Evolutionary conservation across 805 yeast species (phyloP).

Genomic region (Pichia paraexigua): DNA sequence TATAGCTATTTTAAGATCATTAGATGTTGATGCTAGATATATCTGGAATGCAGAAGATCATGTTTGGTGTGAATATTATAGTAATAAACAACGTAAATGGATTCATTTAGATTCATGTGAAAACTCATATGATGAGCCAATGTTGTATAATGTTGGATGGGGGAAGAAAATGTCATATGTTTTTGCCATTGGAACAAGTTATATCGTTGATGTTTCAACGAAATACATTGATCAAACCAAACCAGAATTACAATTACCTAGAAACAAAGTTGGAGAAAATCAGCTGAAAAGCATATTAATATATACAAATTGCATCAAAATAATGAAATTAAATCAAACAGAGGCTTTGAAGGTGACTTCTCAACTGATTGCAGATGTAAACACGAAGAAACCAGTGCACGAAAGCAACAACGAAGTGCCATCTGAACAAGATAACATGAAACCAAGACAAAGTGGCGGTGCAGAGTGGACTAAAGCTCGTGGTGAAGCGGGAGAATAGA

Average conservation of each 20-base stretch:
- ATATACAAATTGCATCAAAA: constrained; percentile 25
- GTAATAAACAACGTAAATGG: constrained; percentile 58
- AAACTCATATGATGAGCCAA: constrained; percentile 74
- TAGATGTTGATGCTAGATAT: constrained; percentile 60
- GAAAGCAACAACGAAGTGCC: background rate
- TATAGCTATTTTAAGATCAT: constrained; percentile 56
- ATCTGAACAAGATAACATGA: constrained; percentile 2
- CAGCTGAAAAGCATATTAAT: constrained; percentile 31
- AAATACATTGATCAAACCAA: constrained; percentile 45
- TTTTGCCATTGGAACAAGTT: constrained; percentile 56
- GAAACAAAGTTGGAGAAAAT: constrained; percentile 37
- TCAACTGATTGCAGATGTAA: constrained; percentile 4
- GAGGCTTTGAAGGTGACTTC: constrained; percentile 6
- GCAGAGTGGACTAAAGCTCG: constrained; percentile 67
- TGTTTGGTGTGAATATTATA: constrained; percentile 91
- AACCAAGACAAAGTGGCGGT: constrained; percentile 70
- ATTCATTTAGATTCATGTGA: constrained; percentile 88
- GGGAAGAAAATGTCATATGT: constrained; percentile 89
- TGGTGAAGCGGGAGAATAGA: constrained; percentile 62
- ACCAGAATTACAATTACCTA: constrained; percentile 34
- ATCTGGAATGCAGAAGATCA: constrained; percentile 91
- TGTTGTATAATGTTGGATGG: constrained; percentile 77
- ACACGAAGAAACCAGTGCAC: background rate
- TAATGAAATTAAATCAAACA: background rate
- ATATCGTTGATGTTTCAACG: constrained; percentile 59